A percentile compares a stretch with the other conserved stretches of the same genome.
Conservation (phyloP, 805 yeast species). For the Monosporozyma yasuniensis region DNA sequence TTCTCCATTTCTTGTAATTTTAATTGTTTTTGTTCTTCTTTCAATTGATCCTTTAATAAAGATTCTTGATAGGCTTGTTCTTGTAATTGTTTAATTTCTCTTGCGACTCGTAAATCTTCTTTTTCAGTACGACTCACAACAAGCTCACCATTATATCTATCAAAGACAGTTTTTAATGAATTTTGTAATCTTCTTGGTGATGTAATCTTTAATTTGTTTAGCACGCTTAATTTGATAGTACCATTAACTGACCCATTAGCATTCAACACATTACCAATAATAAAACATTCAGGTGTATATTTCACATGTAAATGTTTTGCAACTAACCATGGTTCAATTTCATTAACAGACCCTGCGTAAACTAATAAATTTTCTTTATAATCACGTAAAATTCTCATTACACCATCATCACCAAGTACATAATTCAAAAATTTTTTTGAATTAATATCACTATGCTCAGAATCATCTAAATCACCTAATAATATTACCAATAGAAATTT, state of each 20-base stretch:
- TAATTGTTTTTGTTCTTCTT: slow-evolving; percentile 37
- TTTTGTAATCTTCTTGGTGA: slow-evolving; percentile 29
- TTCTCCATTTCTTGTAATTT: slow-evolving; percentile 2
- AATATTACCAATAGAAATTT: slow-evolving; percentile 49
- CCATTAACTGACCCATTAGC: slow-evolving; percentile 30
- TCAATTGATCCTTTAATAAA: slow-evolving; percentile 45
- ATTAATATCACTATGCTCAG: slow-evolving; percentile 13
- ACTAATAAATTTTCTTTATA: slow-evolving; percentile 39
- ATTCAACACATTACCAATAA: slow-evolving; percentile 48
- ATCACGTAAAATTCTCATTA: slow-evolving; percentile 31
- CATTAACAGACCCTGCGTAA: slow-evolving; percentile 56
- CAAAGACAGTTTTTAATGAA: slow-evolving; percentile 36
- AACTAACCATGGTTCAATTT: slow-evolving; percentile 59
- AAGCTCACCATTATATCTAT: slow-evolving; percentile 54
- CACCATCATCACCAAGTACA: slow-evolving; percentile 38
- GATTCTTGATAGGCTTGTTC: slow-evolving; percentile 60
- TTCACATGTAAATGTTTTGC: slow-evolving; percentile 46
- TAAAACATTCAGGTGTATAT: slow-evolving; percentile 46
- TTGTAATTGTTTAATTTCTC: slow-evolving; percentile 53
- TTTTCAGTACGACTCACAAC: slow-evolving; percentile 50
- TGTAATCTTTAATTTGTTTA: slow-evolving; percentile 25
- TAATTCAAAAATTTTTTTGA: slow-evolving; percentile 37
- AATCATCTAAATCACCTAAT: slow-evolving; percentile 31
- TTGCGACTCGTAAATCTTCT: slow-evolving; percentile 48
- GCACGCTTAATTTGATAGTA: slow-evolving; percentile 29